Conservation (phyloP, 805 yeast genomes). For the Yamadazyma olivae region DNA sequence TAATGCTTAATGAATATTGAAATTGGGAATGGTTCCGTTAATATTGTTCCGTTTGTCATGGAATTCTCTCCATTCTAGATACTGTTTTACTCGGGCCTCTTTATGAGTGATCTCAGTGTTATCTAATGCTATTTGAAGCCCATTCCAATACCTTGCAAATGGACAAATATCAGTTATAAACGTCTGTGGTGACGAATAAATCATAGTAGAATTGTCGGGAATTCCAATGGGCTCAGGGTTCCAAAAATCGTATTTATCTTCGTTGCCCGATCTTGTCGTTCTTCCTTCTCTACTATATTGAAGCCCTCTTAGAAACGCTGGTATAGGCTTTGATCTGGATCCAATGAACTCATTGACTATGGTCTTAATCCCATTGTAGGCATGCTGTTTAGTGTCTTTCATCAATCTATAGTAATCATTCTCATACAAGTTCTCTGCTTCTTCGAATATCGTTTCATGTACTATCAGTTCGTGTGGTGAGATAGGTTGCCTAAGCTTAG, state of each 20-base stretch:
- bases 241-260: slow-evolving; percentile 8
- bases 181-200: slow-evolving; percentile 21
- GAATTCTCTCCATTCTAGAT: slow-evolving; percentile 34
- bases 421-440: background rate
- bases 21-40: slow-evolving; percentile 1
- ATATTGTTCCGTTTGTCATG: slow-evolving; percentile 17
- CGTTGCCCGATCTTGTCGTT: slow-evolving; percentile 8
- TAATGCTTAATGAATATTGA: slow-evolving; percentile 4
- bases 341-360: slow-evolving; percentile 22
- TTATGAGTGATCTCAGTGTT: slow-evolving; percentile 7
- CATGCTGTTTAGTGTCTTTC: background rate
- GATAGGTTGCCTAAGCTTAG: slow-evolving; percentile 21
- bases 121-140: slow-evolving; percentile 27
- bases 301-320: slow-evolving; percentile 26
- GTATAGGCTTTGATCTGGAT: slow-evolving; percentile 33
- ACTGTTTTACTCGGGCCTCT: slow-evolving; percentile 22
- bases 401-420: background rate
- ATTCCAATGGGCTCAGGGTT: slow-evolving; percentile 24
- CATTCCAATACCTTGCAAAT: slow-evolving; percentile 28
- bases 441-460: slow-evolving; percentile 1
- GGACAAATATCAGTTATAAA: slow-evolving; percentile 32
- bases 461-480: slow-evolving; percentile 32
- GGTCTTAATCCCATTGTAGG: slow-evolving; percentile 11
- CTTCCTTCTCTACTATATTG: slow-evolving; percentile 17
- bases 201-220: slow-evolving; percentile 31